Base-by-base conservation (phyloP, 2,329 filamentous ascomycete species). In the Epichloe scottii region DNA sequence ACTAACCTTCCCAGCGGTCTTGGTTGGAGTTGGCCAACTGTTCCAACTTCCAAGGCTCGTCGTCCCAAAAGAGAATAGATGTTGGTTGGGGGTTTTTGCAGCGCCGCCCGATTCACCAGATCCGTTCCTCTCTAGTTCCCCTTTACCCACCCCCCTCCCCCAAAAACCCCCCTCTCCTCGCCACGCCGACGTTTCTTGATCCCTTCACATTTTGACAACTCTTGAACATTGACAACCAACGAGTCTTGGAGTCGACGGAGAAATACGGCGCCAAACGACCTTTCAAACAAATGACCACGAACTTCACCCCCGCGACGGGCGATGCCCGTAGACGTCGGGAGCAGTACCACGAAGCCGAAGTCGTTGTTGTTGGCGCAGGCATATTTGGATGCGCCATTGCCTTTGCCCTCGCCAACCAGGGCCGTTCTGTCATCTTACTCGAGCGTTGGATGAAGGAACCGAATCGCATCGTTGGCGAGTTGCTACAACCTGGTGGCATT, bases 401-500 rank as follows among this genome's bases (percentile, higher is more conserved):
- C 17, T 86, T 84, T 56, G 82, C 91, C 21, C 77, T 97, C 44
- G 90, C 87, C 53, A 84, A 86, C 60, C 93, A 97, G 71, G 90
- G 89, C 50, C 82, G 93, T 56, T 94, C 87, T 65, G 90, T 98
- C 26, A 77, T 97, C 26, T 73, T 98, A 48, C 79, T 98, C 48
- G 93, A 98, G 72, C 80, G 81, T 61, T 94, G 82, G 70, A 74
- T 97, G 69, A 89, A 89, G 68, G 85, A 97, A 72, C 93, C 93
- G 19, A 86, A 97, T 71, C 83, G 93, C 56, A 98, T 98, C 58
- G 89, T 98, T 46, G 93, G 93, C 60, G 93, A 98, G 71, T 72
- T 98, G 57, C 73, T 98, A 60, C 93, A 98, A 69, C 93, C 93
- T 0, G 93, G 93, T 48, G 93, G 93, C 47, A 83, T 95, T 35